Conservation (phyloP, 2,329 filamentous ascomycete species). For the Teratosphaeria destructans region DNA sequence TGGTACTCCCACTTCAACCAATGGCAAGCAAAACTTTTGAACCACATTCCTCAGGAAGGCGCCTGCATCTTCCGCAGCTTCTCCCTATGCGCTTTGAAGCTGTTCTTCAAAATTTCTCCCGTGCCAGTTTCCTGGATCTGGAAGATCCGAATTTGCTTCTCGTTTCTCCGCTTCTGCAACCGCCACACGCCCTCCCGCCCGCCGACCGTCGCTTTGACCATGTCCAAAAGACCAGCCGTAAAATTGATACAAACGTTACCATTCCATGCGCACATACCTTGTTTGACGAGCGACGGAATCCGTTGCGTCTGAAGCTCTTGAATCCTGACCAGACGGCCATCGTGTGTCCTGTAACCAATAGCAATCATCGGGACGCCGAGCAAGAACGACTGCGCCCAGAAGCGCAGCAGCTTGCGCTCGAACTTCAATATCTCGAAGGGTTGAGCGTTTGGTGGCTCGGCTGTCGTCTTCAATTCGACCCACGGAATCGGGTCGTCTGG, state of each 20-base stretch:
- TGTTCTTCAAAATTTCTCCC: slow-evolving; percentile 63
- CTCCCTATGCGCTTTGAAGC: slow-evolving; percentile 63
- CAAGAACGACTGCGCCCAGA: slow-evolving; percentile 93
- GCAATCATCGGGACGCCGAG: slow-evolving; percentile 87
- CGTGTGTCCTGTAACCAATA: slow-evolving; percentile 69
- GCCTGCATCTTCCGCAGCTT: slow-evolving; percentile 5
- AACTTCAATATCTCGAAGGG: slow-evolving; percentile 63
- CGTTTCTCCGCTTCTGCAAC: slow-evolving; percentile 53
- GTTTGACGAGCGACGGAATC: slow-evolving; percentile 67
- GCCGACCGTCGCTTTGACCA: slow-evolving; percentile 39
- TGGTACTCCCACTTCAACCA: background rate
- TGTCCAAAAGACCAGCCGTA: slow-evolving; percentile 60
- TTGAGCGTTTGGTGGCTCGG: slow-evolving; percentile 31
- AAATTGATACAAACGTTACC: slow-evolving; percentile 93
- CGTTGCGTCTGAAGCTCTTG: slow-evolving; percentile 70
- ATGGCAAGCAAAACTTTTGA: background rate
- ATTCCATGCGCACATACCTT: slow-evolving; percentile 67
- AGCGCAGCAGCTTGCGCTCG: slow-evolving; percentile 77
- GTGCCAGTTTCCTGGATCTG: slow-evolving; percentile 63
- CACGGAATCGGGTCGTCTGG: slow-evolving; percentile 67
- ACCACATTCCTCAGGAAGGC: background rate
- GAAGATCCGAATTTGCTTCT: slow-evolving; percentile 62
- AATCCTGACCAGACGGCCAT: slow-evolving; percentile 60
- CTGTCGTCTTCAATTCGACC: slow-evolving; percentile 89
- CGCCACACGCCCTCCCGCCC: slow-evolving; percentile 65